Evolutionary conservation across 2,329 filamentous ascomycete genomes (phyloP), one percentile per base, ranked within the genome.

Genomic region (Scopulariopsis brevicaulis): DNA sequence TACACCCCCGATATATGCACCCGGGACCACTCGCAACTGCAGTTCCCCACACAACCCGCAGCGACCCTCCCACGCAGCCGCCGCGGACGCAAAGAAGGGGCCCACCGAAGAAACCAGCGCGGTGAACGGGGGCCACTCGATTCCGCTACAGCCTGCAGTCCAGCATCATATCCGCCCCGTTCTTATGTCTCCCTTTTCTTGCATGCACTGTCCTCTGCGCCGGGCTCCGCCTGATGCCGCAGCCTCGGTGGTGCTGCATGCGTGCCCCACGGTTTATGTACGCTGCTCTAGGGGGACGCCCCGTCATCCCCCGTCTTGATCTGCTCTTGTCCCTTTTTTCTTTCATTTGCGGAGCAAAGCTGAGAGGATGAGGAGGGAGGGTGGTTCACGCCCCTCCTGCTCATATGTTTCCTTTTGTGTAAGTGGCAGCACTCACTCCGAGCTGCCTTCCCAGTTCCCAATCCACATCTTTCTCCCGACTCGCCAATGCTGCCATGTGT

Each of bases 221-320:
- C 37, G 37, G 18, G 18, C 37, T 40, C 37, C 22, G 46, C 46
- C 46, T 50, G 22, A 24, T 24, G 20, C 46, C 20, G 28, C 28
- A 32, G 28, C 20, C 18, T 20, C 20, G 35, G 25, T n/a, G 32
- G 25, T 46, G 15, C 55, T 56, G 55, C 55, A 56, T 56, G 55
- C 55, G 55, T 56, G 55, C 55, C 55, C 43, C 55, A 56, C 50
- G 14, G 24, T 28, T 40, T 40, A 18, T 40, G 15, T 40, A n/a
- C 2, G 15, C 43, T 50, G 43, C 25, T 28, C 37, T 55, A 55
- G 35, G 37, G 25, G 46, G 46, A 55, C 54, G 54, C 54, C 54
- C 54, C 43, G 34, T 24, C 35, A 20, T 20, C 28, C n/a, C 4
- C 25, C 20, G 20, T 25, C 54, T 28, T 20, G 6, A 15, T 48